phyloP scores from a whole-genome alignment of 768 basidiomycete species.

The Tricholoma saponaceum region DNA sequence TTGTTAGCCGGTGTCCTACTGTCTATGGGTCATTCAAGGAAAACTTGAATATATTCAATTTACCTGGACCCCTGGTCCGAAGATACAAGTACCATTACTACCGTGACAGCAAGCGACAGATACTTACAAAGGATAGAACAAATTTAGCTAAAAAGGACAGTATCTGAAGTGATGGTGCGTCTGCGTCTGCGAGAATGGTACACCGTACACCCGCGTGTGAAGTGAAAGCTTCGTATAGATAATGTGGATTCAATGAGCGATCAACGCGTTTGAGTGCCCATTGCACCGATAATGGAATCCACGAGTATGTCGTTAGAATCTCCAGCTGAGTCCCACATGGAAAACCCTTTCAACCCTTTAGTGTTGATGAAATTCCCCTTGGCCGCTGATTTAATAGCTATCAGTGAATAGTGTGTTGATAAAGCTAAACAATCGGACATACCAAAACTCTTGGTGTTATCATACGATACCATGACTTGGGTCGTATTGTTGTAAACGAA shows the following conservation, averaged over 20 bases:
- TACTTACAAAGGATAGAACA: background rate
- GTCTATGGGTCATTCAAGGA: too few relatives aligned
- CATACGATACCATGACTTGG: conserved; percentile 63
- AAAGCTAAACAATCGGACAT: too few relatives aligned
- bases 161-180: background rate
- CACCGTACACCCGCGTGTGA: background rate
- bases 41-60: too few relatives aligned
- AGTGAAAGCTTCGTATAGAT: background rate
- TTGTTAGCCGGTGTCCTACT: too few relatives aligned
- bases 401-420: too few relatives aligned
- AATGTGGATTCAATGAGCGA: background rate
- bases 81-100: background rate
- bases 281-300: conserved; percentile 43
- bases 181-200: background rate
- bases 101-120: background rate
- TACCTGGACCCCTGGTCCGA: background rate
- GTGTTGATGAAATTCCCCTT: conserved; percentile 61
- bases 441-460: conserved; percentile 59
- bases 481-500: conserved; percentile 57
- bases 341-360: conserved; percentile 52
- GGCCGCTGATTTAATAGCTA: conserved; percentile 35
- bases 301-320: conserved; percentile 58
- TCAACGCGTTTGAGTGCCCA: conserved; percentile 20
- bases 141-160: background rate
- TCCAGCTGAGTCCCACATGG: conserved; percentile 64